Conservation (phyloP, 1,139 yeast genomes). For the Sugiyamaella novakii region DNA sequence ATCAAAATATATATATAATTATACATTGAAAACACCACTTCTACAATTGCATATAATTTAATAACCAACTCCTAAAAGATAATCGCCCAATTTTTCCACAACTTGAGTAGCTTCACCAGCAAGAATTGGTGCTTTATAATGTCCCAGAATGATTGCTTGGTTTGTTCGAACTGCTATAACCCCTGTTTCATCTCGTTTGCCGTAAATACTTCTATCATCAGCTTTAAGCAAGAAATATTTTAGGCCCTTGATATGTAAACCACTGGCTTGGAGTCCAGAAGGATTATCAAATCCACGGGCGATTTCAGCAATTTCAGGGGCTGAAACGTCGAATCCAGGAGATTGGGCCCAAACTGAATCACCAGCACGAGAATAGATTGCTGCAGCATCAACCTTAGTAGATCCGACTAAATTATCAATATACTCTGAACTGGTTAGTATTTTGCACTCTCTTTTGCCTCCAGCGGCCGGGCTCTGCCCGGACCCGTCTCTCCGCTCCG, state of each 20-base stretch:
- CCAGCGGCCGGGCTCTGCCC: slow-evolving; percentile 17
- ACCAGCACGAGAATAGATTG: slow-evolving; percentile 91
- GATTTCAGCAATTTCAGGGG: slow-evolving; percentile 70
- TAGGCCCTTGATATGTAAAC: slow-evolving; percentile 80
- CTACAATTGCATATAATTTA: too few species aligned
- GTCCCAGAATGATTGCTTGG: slow-evolving; percentile 92
- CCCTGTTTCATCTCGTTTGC: slow-evolving; percentile 87
- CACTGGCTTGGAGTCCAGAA: slow-evolving; percentile 73
- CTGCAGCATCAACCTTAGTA: slow-evolving; percentile 88
- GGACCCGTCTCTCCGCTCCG: background rate
- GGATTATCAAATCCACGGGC: slow-evolving; percentile 84
- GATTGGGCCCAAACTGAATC: slow-evolving; percentile 94
- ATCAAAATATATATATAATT: background rate
- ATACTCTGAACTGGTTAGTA: slow-evolving; percentile 57
- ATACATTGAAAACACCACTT: too few species aligned
- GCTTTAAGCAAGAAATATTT: slow-evolving; percentile 89
- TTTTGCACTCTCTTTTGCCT: too few species aligned
- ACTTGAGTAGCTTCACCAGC: slow-evolving; percentile 95
- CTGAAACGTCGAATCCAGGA: slow-evolving; percentile 64
- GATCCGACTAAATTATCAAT: slow-evolving; percentile 88
- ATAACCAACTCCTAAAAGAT: slow-evolving; percentile 83
- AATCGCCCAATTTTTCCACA: slow-evolving; percentile 94
- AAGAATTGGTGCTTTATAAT: slow-evolving; percentile 74
- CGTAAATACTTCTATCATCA: slow-evolving; percentile 91
- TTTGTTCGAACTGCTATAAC: slow-evolving; percentile 88